These are phyloP conservation scores for Gymnopus androsaceus DNA, from an alignment of 1,284 basidiomycete genomes.

Conservation along the genomic window DNA sequence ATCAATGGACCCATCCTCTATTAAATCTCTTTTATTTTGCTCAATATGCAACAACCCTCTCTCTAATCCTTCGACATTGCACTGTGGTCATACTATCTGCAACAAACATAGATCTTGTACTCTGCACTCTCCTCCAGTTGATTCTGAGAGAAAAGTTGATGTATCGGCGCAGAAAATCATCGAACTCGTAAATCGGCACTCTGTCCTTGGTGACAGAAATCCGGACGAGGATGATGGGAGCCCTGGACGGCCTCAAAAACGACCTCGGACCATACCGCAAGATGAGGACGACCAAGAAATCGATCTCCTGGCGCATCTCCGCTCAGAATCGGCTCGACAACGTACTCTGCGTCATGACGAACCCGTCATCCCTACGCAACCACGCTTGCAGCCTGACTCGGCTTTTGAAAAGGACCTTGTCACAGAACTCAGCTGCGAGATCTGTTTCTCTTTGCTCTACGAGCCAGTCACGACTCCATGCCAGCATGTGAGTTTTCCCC, in stretches of 20 bases:
- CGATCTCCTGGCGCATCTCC: slow-evolving; percentile 41
- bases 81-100: slow-evolving; percentile 47
- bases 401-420: slow-evolving; percentile 72
- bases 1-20: slow-evolving; percentile 4
- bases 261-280: slow-evolving; percentile 4
- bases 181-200: slow-evolving; percentile 35
- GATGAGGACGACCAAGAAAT: slow-evolving; percentile 27
- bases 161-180: slow-evolving; percentile 68
- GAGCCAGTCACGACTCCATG: slow-evolving; percentile 92
- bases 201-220: slow-evolving; percentile 24
- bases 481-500: slow-evolving; percentile 73
- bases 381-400: slow-evolving; percentile 8
- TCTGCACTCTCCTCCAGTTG: slow-evolving; percentile 23
- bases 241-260: background rate
- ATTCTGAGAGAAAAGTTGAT: slow-evolving; percentile 40
- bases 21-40: slow-evolving; percentile 32
- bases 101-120: slow-evolving; percentile 34
- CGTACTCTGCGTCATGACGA: slow-evolving; percentile 27
- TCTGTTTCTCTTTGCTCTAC: slow-evolving; percentile 84
- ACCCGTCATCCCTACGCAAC: slow-evolving; percentile 27
- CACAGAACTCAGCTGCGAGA: slow-evolving; percentile 83
- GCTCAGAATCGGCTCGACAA: slow-evolving; percentile 28
- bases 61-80: slow-evolving; percentile 37
- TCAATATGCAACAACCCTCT: slow-evolving; percentile 33
- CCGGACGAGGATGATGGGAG: slow-evolving; percentile 14